Evolutionary conservation across 2,329 filamentous ascomycete species (phyloP), one percentile per base, ranked within the genome.

Genomic region (Fusarium circinatum): DNA sequence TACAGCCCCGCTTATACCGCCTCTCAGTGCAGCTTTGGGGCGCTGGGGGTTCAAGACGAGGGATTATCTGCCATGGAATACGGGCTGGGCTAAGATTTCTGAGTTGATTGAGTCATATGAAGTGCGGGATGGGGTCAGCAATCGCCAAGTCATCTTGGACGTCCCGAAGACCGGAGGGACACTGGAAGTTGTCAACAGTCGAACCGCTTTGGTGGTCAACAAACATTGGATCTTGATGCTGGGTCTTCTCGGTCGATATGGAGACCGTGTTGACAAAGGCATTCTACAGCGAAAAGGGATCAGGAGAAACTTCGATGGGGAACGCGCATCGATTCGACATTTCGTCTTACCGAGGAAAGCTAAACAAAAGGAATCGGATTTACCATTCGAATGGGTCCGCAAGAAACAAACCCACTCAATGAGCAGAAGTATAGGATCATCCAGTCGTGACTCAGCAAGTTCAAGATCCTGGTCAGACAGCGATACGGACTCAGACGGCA

Each of bases 381-480:
- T 13, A 0, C 8, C 3, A 17, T 54, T 54, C 4, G 34, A 39
- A 39, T 54, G 34, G 51, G 18, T 15, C 3, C 24, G 24, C 9
- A 17, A 22, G n/a, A 26, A 54, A 22, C 13, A 54, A 0, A 13
- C 0, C 13, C 18, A 4, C 9, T 6, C 18, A 5, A 17, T 38
- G 4, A 54, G 32, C 1, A 22, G 24, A 9, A 12, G 4, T 13
- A 28, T 4, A 28, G 34, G 24, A 2, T 39, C 34, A 1, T 39
- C 51, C 0, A 54, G 51, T 4, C 14, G 24, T 8, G 24, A 22
- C 2, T n/a, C 51, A 0, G 14, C 8, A 0, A 54, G 51, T 39
- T 38, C 24, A 0, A 39, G 51, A 17, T 54, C 34, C 6, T 18
- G 34, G 51, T 39, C 51, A 5, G 51, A 39, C 8, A 38, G 51